Base-by-base conservation (phyloP, 2,329 filamentous ascomycete species). In the Ceratocystis harringtonii region DNA sequence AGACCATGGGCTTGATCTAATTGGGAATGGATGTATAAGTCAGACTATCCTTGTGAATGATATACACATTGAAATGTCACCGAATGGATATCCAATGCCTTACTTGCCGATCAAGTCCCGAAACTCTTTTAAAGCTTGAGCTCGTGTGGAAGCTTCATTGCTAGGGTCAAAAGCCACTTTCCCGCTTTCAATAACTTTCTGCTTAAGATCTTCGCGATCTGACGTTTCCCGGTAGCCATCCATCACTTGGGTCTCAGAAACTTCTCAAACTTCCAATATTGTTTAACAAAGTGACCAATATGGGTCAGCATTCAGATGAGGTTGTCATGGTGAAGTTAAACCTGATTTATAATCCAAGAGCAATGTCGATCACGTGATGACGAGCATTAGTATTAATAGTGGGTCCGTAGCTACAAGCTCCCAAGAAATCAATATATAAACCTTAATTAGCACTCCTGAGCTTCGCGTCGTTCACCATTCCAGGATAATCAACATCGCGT, bases 121-220 rank as follows among this genome's bases (percentile, higher is more conserved):
- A 60, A 82, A 81, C 63, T 78, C 75, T 48, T 69, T 62, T 3
- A 71, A 70, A 10, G 76, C 75, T 2, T 72, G 71, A 65, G 75
- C 70, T 55, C 75, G 75, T 7, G 71, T 71, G 48, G 71, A 69
- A 6, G 71, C 70, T 52, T 76, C 72, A 10, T 70, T 69, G 3
- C 72, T 74, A 1, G 81, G 80, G 62, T 78, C 74, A 66, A 81
- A 83, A 0, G 81, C 81, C 52, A 76, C 78, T 32, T 74, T 78
- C 3, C 77, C 80, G 15, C 75, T 71, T 50, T 76, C 73, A 43
- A 77, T 52, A 22, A 68, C 44, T 32, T 44, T 67, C 7, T 67
- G 28, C 25, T 55, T 63, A 19, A 67, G 60, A 19, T 52, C 28
- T 15, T 67, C 66, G 17, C 63, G 55, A 36, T 28, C 62, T 17